Evolutionary conservation across 176 grass and related monocot species (phyloP).

Genomic region (Avena sativa): DNA sequence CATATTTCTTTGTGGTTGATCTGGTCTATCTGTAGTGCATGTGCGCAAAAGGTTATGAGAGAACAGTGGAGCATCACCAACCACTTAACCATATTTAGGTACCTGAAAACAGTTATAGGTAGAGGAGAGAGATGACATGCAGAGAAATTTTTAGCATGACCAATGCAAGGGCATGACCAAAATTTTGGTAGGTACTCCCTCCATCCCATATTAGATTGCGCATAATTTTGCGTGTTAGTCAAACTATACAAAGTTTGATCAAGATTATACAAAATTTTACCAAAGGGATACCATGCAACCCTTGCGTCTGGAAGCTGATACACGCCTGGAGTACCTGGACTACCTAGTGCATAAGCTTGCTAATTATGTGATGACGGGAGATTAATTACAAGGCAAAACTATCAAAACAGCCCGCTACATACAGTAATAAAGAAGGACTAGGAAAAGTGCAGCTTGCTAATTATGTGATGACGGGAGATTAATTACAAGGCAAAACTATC

Average conservation of each 20-base stretch:
- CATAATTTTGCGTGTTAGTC: no score
- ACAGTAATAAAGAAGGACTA: no score
- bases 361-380: not conserved
- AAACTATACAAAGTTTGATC: no score
- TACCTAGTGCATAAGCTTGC: not conserved
- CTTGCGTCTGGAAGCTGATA: not conserved
- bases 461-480: not conserved
- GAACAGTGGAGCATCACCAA: not conserved
- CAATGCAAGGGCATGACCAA: not conserved
- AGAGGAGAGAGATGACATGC: no score
- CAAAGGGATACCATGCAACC: not conserved
- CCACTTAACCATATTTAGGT: no score
- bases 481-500: not conserved
- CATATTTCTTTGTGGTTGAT: not conserved
- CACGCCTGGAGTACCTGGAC: not conserved
- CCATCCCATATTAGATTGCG: no score
- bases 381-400: not conserved
- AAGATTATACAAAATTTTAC: no score
- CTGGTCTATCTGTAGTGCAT: not conserved
- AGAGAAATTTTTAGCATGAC: no score
- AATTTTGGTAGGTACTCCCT: not conserved
- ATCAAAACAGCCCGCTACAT: not conserved
- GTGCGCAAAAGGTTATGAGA: not conserved
- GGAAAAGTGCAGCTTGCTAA: not conserved
- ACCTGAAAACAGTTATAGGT: no score